Base-by-base conservation (phyloP, 2,329 filamentous ascomycete species). In the Neofusicoccum parvum region DNA sequence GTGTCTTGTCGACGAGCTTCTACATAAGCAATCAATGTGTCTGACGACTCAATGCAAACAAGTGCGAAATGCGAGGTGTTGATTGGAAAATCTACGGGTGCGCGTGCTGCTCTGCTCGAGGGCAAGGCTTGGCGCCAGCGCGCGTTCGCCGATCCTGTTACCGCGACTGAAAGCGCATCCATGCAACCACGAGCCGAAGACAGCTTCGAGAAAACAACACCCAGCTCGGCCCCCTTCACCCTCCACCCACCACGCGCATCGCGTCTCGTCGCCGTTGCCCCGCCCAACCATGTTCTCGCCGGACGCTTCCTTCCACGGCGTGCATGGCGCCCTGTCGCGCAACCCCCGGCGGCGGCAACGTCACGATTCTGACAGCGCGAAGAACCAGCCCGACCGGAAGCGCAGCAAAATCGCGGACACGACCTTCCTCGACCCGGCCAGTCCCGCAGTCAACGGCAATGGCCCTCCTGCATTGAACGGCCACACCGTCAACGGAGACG, bases 331-430 rank as follows among this genome's bases (percentile, higher is more conserved):
- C 68, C 75, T 77, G 14, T 73, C 77, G 71, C 78, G 80, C 67
- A 82, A 82, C 68, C 80, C 80, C 45, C 76, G 79, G 67, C 75
- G 81, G 67, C 75, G 81, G 70, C 79, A 78, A 70, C 79, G 81
- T 73, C 77, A 79, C 65, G 79, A 81, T 68, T 79, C 79, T 56
- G 80, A 81, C 58, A 79, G 77, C 54, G 69, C 75, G 15, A 75
- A 76, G 62, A 70, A 72, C 23, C 75, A 77, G 62, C 79, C 79
- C 23, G 76, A 78, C 66, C 74, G 80, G 39, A 83, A 83, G 73
- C 77, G 80, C 62, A 83, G 80, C 74, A 83, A 82, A 68, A 69
- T 83, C 64, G 77, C 75, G 63, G 76, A 79, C 45, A 77, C 79
- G 36, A 78, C 74, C n/a, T 81, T 80, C 62, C 66, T 70, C 14